Conservation (phyloP, 495 filamentous ascomycete species). For the Penicillium tannophilum region DNA sequence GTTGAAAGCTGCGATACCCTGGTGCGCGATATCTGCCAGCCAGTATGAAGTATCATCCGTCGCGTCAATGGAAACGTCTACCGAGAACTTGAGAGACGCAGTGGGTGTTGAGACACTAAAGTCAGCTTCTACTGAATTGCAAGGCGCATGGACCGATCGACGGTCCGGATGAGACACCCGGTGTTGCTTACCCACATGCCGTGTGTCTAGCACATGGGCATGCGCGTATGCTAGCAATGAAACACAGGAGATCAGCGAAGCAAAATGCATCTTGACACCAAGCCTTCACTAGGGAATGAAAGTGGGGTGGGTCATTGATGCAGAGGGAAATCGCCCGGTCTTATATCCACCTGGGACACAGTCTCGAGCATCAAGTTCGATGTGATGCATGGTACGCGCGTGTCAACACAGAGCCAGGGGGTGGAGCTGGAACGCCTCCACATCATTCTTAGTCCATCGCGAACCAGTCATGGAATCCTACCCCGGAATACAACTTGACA, state of each 20-base stretch:
- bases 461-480: constrained; percentile 11
- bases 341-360: constrained; percentile 17
- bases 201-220: constrained; percentile 27
- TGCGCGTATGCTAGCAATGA: constrained; percentile 23
- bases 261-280: constrained; percentile 22
- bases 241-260: constrained; percentile 14
- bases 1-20: constrained; percentile 64
- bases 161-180: background rate
- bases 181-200: constrained; percentile 19
- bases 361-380: background rate
- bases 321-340: constrained; percentile 8
- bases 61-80: constrained; percentile 1
- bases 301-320: constrained; percentile 1
- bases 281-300: background rate
- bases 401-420: constrained; percentile 13
- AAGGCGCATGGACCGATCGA: background rate
- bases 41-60: constrained; percentile 56
- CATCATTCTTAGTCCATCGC: constrained; percentile 6
- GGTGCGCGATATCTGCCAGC: constrained; percentile 65
- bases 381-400: constrained; percentile 12
- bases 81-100: background rate
- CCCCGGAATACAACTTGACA: constrained; percentile 28
- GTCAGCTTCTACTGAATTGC: background rate
- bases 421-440: constrained; percentile 4
- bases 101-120: constrained; percentile 5